Percentiles rank a stretch among this genome's conserved stretches.
These are phyloP conservation scores for Pseudocercospora fijiensis DNA, from an alignment of 2,329 filamentous ascomycete species.

Conservation along the genomic window DNA sequence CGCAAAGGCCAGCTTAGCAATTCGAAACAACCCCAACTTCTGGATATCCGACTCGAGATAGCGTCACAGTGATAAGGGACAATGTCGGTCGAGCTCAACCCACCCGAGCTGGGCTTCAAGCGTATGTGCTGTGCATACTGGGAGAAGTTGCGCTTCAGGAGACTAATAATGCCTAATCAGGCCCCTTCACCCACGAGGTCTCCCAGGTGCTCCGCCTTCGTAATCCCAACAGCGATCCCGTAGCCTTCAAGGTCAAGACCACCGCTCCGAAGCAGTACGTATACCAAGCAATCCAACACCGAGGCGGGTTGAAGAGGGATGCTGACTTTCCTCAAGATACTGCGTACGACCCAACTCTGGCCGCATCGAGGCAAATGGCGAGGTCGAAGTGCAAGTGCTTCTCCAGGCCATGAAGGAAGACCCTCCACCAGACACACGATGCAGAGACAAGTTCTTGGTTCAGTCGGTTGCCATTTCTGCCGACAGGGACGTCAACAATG, in stretches of 20 bases:
- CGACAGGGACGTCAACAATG: constrained; percentile 79
- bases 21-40: constrained; percentile 7
- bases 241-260: constrained; percentile 87
- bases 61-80: constrained; percentile 35
- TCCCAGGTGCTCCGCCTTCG: constrained; percentile 60
- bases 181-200: constrained; percentile 64
- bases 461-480: constrained; percentile 82
- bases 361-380: constrained; percentile 83
- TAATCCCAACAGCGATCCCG: constrained; percentile 58
- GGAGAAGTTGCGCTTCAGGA: constrained; percentile 5
- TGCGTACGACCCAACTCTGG: constrained; percentile 97
- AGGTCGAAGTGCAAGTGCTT: constrained; percentile 95
- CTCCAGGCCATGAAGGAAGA: constrained; percentile 98
- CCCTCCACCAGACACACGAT: constrained; percentile 79
- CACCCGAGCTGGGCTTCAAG: constrained; percentile 86
- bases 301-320: background rate
- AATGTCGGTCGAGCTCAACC: constrained; percentile 96
- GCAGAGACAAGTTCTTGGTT: constrained; percentile 96
- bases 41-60: constrained; percentile 9
- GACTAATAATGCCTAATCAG: constrained; percentile 41
- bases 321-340: constrained; percentile 62
- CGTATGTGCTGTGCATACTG: constrained; percentile 58
- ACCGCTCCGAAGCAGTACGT: constrained; percentile 97
- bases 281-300: background rate
- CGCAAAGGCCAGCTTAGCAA: constrained; percentile 12